Conservation (phyloP, 768 basidiomycete species). For the Psilocybe subaeruginosa region DNA sequence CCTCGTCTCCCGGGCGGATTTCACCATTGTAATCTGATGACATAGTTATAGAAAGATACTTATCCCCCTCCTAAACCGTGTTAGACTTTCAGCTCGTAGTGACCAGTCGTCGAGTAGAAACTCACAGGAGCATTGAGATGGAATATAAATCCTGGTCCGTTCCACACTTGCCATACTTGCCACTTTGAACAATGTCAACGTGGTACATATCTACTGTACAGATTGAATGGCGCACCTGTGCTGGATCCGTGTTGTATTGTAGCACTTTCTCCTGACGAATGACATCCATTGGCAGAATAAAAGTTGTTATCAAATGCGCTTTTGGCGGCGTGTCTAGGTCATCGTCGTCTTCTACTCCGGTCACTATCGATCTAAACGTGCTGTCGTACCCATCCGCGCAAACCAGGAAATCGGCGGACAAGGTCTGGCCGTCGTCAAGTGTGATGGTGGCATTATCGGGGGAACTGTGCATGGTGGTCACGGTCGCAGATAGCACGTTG, state of each 20-base stretch:
- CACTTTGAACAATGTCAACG: neutral
- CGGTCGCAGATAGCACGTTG: neutral
- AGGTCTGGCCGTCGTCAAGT: neutral
- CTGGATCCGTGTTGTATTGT: neutral
- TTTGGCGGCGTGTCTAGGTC: neutral
- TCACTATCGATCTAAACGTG: neutral
- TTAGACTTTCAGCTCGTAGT: neutral
- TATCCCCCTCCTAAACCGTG: slow-evolving; percentile 23
- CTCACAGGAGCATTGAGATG: neutral
- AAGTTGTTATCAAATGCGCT: neutral
- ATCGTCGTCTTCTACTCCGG: neutral
- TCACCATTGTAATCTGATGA: slow-evolving; percentile 24
- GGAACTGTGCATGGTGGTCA: neutral
- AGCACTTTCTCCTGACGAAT: neutral
- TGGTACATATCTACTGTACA: neutral
- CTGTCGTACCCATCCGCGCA: neutral
- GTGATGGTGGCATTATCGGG: neutral
- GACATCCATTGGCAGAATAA: neutral
- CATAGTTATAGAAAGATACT: slow-evolving; percentile 27
- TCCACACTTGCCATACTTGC: neutral
- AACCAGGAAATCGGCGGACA: neutral
- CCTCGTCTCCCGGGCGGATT: slow-evolving; percentile 4
- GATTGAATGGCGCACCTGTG: neutral
- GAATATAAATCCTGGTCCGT: neutral
- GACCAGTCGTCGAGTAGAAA: neutral